Conservation (phyloP, 257 asterid species). For the Osmanthus fragrans region DNA sequence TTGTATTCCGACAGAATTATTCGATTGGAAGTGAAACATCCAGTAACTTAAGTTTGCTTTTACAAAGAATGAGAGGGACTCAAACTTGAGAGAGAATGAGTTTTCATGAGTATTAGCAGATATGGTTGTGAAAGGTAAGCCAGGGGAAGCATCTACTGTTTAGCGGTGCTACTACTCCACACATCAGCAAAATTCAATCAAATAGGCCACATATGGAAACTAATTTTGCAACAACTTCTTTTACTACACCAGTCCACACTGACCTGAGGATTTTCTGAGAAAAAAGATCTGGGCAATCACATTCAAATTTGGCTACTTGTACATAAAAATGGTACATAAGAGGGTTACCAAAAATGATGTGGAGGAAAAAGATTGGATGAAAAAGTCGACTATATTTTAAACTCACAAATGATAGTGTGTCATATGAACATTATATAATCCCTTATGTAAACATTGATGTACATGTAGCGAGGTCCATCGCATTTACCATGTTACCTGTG, state of each 20-base stretch:
- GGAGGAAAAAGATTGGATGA: too few species aligned
- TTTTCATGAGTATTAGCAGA: background rate
- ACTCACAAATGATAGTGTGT: too few species aligned
- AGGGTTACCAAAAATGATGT: too few species aligned
- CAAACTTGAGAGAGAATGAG: background rate
- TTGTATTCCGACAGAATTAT: background rate
- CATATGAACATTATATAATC: too few species aligned
- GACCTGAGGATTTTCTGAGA: background rate
- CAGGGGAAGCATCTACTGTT: background rate
- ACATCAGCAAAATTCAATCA: background rate
- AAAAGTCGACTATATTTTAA: too few species aligned
- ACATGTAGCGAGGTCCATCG: too few species aligned
- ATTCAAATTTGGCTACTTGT: too few species aligned
- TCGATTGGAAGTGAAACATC: background rate
- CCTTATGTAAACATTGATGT: too few species aligned
- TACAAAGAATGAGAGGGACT: background rate
- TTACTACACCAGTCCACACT: background rate
- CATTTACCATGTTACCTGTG: background rate
- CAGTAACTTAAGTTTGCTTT: background rate
- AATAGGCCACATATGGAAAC: background rate
- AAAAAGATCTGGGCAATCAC: background rate
- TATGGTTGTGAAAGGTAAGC: too few species aligned
- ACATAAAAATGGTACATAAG: too few species aligned
- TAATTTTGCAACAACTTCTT: background rate
- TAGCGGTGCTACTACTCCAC: background rate